A percentile compares a stretch with the other conserved stretches of the same genome.
These are phyloP conservation scores for Nematocida minor DNA, from an alignment of 371 early-diverging fungal species.

Conservation along the genomic window DNA sequence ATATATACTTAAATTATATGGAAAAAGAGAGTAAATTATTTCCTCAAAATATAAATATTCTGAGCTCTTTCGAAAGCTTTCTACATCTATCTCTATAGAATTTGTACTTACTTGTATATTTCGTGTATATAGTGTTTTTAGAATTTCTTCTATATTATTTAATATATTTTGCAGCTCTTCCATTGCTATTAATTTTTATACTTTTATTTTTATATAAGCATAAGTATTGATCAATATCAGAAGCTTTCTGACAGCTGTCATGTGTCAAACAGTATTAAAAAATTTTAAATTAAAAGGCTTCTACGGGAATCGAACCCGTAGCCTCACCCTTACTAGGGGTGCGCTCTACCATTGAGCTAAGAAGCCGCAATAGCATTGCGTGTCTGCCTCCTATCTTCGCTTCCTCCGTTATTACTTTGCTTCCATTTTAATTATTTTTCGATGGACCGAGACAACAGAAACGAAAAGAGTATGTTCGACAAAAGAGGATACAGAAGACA, in stretches of 20 bases:
- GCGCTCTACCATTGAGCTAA: conserved; percentile 61
- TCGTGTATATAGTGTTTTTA: neutral
- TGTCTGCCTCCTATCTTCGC: neutral
- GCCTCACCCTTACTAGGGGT: conserved; percentile 59
- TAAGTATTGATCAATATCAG: neutral
- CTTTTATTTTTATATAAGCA: neutral
- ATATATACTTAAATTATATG: neutral
- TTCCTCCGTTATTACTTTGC: neutral
- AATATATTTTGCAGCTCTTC: neutral
- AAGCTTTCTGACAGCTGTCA: neutral
- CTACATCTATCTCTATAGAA: neutral
- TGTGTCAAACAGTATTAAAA: conserved; percentile 2
- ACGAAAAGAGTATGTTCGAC: conserved; percentile 21
- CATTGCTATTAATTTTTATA: neutral
- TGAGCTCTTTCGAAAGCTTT: neutral
- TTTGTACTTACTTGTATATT: neutral
- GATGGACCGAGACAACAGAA: conserved; percentile 7
- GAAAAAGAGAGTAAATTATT: neutral
- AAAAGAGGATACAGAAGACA: conserved; percentile 33
- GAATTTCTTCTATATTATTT: neutral
- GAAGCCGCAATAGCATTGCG: conserved; percentile 38
- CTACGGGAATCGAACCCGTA: conserved; percentile 60
- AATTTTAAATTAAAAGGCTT: conserved; percentile 37
- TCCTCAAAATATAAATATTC: neutral
- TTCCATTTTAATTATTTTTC: conserved; percentile 7